Evolutionary conservation across 768 basidiomycete genomes (phyloP), one percentile per base, ranked within the genome.

Genomic region (Mycena alexandri): DNA sequence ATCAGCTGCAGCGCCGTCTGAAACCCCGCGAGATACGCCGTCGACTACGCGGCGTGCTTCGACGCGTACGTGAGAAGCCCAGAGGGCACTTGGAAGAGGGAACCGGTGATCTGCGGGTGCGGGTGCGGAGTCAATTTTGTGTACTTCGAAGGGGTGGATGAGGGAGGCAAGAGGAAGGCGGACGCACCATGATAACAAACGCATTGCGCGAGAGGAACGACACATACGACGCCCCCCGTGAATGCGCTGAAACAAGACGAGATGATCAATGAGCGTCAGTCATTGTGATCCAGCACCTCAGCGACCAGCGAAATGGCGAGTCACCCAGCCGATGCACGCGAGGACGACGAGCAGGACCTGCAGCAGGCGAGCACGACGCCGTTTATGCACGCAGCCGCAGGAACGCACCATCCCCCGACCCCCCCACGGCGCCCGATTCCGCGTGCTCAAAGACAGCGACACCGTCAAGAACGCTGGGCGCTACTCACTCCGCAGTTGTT

Each of bases 71-170:
- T 87, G 68, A 96, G 84, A 8, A 95, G 86, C 44, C 93, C 94
- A 9, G 91, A 92, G 0, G 93, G 94, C 1, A 95, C 84, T 79
- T 95, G 94, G 80, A 95, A 92, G 17, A 95, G 82, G 53, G 95
- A 91, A 22, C 91, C 93, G 0, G 91, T 92, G 68, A 93, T 90
- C 81, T 83, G 61, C 57, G 29, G n/a, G n/a, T n/a, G n/a, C n/a
- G n/a, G n/a, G n/a, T n/a, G 56, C 17, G 11, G 11, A 38, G n/a
- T 51, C 19, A 57, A 48, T 36, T 44, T 38, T 24, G 29, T 33
- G 41, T 12, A 5, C 7, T 5, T 36, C n/a, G 41, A 22, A 29
- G 53, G 21, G 34, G 25, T n/a, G n/a, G n/a, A n/a, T n/a, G n/a
- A n/a, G n/a, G n/a, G 4, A 12, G 36, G 0, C n/a, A 16, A 13